phyloP scores from a whole-genome alignment of 2,329 filamentous ascomycete species.

The Diplodia mutila region DNA sequence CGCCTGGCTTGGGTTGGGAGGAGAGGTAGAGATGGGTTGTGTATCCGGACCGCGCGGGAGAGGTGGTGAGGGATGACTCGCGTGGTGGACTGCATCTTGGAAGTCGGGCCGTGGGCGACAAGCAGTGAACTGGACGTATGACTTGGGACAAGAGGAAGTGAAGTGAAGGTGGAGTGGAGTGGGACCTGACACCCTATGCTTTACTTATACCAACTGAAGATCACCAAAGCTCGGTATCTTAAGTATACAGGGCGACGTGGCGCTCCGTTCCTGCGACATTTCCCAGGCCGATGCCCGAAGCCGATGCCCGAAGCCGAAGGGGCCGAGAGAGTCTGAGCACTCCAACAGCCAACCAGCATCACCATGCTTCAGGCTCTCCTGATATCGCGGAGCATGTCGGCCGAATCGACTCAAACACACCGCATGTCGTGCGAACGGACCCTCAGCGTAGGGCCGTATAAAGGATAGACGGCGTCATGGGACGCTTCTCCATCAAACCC shows the following conservation, averaged over 20 bases:
- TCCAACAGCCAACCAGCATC: background rate
- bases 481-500: background rate
- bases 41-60: background rate
- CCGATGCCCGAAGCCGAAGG: constrained; percentile 22
- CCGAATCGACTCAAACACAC: background rate
- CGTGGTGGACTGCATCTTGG: background rate
- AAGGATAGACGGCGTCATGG: background rate
- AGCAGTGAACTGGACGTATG: background rate
- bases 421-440: background rate
- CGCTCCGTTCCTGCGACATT: background rate
- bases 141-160: background rate
- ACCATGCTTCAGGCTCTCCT: background rate
- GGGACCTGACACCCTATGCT: too few relatives aligned
- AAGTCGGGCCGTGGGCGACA: background rate
- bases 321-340: constrained; percentile 16
- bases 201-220: background rate
- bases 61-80: background rate
- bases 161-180: too few relatives aligned
- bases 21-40: background rate
- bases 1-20: background rate
- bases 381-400: background rate
- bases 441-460: background rate
- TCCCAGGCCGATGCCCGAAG: constrained; percentile 18
- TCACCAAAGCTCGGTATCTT: background rate
- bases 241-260: background rate